Base-by-base conservation (phyloP, 345 rosid genomes). In the Camelina hispida region DNA sequence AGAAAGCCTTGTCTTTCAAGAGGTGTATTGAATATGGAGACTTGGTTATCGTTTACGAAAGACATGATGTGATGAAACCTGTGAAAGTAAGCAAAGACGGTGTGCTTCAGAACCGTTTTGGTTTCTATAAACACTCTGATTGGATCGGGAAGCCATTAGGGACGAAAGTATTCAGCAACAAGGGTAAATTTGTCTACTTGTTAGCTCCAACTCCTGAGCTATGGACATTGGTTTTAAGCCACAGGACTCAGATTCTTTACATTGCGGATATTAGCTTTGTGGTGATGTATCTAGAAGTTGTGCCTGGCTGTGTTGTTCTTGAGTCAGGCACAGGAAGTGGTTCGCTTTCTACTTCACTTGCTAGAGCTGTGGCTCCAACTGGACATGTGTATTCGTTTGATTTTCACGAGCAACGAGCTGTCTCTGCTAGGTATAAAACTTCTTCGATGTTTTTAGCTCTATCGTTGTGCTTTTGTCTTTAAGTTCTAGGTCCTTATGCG, bases 241-340 rank as follows among this genome's bases (percentile, higher is more conserved):
- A 92, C 79, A 84, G 97, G 86, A 95, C 98, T 38, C 97, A 92
- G 87, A 95, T 92, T 79, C 99, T 95, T 13, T 92, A 92, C 66
- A 85, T 92, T 48, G 98, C 97, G 7, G 99, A 92, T 84, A 92
- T 92, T 66, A 85, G 91, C 83, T 87, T 95, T 60, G 87, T 92
- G 56, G 78, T 89, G 13, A 88, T 81, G 88, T 90, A 82, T 83
- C 82, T 92, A 70, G 99, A 94, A 81, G 73, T 94, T 14, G 95
- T 90, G 53, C 97, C 97, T 54, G 96, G 99, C 4, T 90, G 97
- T 81, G 22, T 92, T 79, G 96, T 92, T 73, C 88, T 95, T 8
- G 97, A 95, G 85, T 90, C 96, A 0, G 98, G 98, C 14, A 92
- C 97, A 0, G 99, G 97, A 35, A 95, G 97, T 71, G 97, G 99